Evolutionary conservation across 2,329 filamentous ascomycete genomes (phyloP), one percentile per base, ranked within the genome.

Genomic region (Nemania diffusa): DNA sequence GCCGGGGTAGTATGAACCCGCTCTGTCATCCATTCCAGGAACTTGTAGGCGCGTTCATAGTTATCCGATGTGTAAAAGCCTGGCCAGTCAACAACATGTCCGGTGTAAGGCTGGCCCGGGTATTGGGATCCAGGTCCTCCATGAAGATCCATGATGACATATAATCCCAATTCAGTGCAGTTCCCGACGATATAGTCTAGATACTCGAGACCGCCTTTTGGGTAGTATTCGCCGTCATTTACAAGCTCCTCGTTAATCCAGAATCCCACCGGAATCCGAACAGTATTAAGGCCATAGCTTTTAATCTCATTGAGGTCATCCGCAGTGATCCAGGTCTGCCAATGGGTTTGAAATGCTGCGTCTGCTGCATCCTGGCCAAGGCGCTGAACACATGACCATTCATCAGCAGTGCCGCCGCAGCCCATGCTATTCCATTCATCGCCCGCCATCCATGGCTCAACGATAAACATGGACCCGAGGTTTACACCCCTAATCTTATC

Each of bases 61-160:
- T 87, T 81, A 62, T 81, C 83, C 57, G 78, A 74, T 2, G 78
- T 74, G 71, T 84, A 88, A 76, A 87, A 87, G 2, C 83, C 83
- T 0, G 84, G 73, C 1, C 53, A 51, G 29, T 57, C 37, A 17
- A 73, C 71, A 2, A 62, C 64, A 56, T 76, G 75, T 9, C 82
- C 83, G 1, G 83, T 84, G 68, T 81, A 83, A 2, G 81, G 72
- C 60, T 85, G 79, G 0, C 78, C 67, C 0, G 77, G 72, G 11
- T 77, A 77, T 67, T 85, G 83, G 1, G 81, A 79, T 15, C 80
- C 82, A 0, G 84, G 83, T 0, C 79, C 81, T 22, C 81, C 84
- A 68, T 85, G 83, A 11, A 85, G 75, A 66, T 84, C 84, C 58
- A 85, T 79, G 52, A 86, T 84, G 26, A 86, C 80, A 64, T 85